Base-by-base conservation (phyloP, 805 yeast genomes). In the Torulaspora quercuum region DNA sequence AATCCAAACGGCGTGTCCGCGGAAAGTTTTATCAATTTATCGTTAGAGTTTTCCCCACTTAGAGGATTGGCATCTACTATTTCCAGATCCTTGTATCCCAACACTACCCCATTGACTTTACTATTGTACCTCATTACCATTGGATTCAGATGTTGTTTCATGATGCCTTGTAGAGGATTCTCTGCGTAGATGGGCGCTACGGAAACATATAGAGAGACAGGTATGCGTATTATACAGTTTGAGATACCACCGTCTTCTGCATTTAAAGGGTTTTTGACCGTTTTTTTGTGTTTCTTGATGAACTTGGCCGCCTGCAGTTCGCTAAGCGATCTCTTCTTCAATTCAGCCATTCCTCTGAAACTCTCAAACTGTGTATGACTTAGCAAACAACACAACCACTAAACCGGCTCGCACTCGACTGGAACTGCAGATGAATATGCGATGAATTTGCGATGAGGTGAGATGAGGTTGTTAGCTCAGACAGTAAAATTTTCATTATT, bases 101-200 rank as follows among this genome's bases (percentile, higher is more conserved):
- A 65, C 7, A 92, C 82, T 12, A 92, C 88, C 17, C 98, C 98
- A 25, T 75, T 75, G 3, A 81, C 82, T 16, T 78, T 72, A 9
- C 75, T 63, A 48, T 75, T 82, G 59, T 82, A 86, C 26, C 83
- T 78, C 95, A 92, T 86, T 19, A 92, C 68, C 62, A 92, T 68
- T 3, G 92, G 88, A 55, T 92, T 95, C 46, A 92, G 65, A 64
- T 92, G 97, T 65, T 90, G 97, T 18, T 78, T 72, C 59, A 78
- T 76, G 46, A 92, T 72, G 26, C 97, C 99, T 42, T 76, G 76
- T 10, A 81, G 56, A 5, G 96, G 95, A 33, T 72, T 67, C 26
- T 70, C 67, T 24, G 79, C 55, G 62, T 80, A 84, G 36, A 77
- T 68, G 35, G 99, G 98, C 4, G 99, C 96, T 35, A 92, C 59